These are phyloP conservation scores for Guyanaporus albipodus DNA, from an alignment of 768 basidiomycete genomes.

Conservation along the genomic window DNA sequence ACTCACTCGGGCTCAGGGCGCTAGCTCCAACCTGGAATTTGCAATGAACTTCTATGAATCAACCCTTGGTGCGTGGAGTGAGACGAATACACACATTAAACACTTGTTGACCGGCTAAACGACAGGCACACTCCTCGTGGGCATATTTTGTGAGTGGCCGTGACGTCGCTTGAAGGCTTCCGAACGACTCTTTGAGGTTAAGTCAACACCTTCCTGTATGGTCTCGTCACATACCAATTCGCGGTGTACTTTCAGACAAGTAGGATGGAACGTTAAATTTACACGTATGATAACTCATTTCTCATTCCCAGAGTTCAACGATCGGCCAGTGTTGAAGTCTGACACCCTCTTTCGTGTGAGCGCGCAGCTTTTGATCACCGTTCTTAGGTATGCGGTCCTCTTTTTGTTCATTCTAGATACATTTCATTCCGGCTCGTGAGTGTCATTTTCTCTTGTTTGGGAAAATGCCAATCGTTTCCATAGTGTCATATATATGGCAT, in stretches of 20 bases:
- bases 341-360: background rate
- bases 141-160: slow-evolving; percentile 19
- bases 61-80: too few relatives aligned
- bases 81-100: too few relatives aligned
- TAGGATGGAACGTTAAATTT: background rate
- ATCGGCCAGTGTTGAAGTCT: slow-evolving; percentile 9
- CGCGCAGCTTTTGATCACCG: background rate
- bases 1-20: too few relatives aligned
- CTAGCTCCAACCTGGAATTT: too few relatives aligned
- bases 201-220: slow-evolving; percentile 36
- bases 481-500: slow-evolving; percentile 21
- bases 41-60: too few relatives aligned
- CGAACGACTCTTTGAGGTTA: too few relatives aligned
- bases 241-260: slow-evolving; percentile 33
- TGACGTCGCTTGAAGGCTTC: too few relatives aligned
- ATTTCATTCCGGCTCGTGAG: slow-evolving; percentile 17
- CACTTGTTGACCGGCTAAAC: too few relatives aligned
- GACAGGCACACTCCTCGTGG: slow-evolving; percentile 20
- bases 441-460: background rate
- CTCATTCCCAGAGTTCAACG: slow-evolving; percentile 16
- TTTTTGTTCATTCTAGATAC: slow-evolving; percentile 20
- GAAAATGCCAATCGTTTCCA: background rate
- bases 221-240: slow-evolving; percentile 44
- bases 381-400: slow-evolving; percentile 14
- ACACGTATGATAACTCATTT: background rate